Conservation (phyloP, 257 asterid species). For the Solanum tarijense region DNA sequence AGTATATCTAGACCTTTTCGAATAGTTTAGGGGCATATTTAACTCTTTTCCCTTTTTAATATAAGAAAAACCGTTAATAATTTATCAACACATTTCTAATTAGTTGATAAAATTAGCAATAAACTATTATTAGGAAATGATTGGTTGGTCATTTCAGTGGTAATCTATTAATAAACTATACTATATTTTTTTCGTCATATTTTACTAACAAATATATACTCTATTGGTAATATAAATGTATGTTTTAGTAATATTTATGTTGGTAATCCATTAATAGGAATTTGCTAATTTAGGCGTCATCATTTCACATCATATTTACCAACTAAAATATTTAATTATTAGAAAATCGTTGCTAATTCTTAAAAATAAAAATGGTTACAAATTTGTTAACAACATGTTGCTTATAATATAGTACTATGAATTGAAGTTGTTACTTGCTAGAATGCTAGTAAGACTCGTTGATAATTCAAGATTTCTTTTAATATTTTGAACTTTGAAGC, state of each 20-base stretch:
- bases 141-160: not conserved
- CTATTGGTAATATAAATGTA: too few relatives aligned
- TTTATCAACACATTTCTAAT: too few relatives aligned
- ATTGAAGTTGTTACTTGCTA: not conserved
- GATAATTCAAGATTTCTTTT: not conserved
- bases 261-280: not conserved
- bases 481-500: not conserved
- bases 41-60: too few relatives aligned
- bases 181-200: too few relatives aligned
- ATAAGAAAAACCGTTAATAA: too few relatives aligned
- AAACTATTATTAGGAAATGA: not conserved
- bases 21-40: too few relatives aligned
- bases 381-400: not conserved
- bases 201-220: not conserved
- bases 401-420: not conserved
- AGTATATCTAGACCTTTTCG: too few relatives aligned
- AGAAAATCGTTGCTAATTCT: not conserved
- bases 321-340: not conserved
- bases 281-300: not conserved
- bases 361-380: not conserved
- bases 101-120: too few relatives aligned
- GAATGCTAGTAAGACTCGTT: not conserved
- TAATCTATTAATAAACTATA: too few relatives aligned
- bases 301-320: not conserved
- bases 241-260: not conserved